These are phyloP conservation scores for Diplotaxis tenuifolia DNA, from an alignment of 345 rosid genomes.

Conservation along the genomic window DNA sequence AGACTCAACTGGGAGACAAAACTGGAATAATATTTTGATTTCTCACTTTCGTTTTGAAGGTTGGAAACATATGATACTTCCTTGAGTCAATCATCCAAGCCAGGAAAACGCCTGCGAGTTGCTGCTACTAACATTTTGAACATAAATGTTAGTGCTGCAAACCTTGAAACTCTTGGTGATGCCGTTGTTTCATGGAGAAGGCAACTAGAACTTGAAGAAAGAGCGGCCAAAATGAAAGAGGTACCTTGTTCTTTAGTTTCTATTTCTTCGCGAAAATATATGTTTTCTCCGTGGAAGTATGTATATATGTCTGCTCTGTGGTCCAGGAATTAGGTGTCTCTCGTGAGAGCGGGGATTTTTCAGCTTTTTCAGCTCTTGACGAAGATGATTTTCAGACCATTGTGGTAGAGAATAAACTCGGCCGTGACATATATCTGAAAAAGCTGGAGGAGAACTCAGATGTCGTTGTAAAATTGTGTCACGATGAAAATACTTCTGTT, in stretches of 20 bases:
- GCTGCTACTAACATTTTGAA: slow-evolving; percentile 83
- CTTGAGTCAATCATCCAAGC: slow-evolving; percentile 51
- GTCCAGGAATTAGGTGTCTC: slow-evolving; percentile 57
- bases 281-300: background rate
- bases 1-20: slow-evolving; percentile 5
- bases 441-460: slow-evolving; percentile 65
- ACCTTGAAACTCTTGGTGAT: slow-evolving; percentile 70
- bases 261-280: slow-evolving; percentile 1
- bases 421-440: slow-evolving; percentile 76
- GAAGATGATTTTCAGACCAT: slow-evolving; percentile 93
- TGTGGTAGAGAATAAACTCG: slow-evolving; percentile 83
- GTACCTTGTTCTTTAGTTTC: slow-evolving; percentile 38
- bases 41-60: slow-evolving; percentile 46
- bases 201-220: slow-evolving; percentile 81
- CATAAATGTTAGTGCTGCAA: slow-evolving; percentile 86
- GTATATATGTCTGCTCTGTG: background rate
- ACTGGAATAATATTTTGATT: slow-evolving; percentile 14
- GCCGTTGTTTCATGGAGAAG: slow-evolving; percentile 89
- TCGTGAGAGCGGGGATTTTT: slow-evolving; percentile 54
- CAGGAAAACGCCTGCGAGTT: slow-evolving; percentile 80
- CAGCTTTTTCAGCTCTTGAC: slow-evolving; percentile 79
- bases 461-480: slow-evolving; percentile 52
- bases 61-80: slow-evolving; percentile 83
- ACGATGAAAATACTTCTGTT: slow-evolving; percentile 54
- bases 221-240: slow-evolving; percentile 72